A percentile compares a stretch with the other conserved stretches of the same genome.
Evolutionary conservation across 441 rosid species (phyloP).

Genomic region (Erodium chrysanthum): DNA sequence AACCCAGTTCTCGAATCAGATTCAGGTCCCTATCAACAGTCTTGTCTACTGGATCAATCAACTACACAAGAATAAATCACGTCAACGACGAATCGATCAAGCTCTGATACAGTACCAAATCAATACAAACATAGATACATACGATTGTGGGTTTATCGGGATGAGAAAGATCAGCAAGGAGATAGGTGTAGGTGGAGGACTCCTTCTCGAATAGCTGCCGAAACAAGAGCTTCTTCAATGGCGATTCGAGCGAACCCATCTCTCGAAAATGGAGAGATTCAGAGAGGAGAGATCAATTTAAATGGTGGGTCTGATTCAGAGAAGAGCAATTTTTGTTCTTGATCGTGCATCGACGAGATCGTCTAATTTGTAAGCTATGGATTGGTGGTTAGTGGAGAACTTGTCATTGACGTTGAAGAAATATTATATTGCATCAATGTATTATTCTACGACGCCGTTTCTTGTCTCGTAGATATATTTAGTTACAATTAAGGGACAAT

Average conservation of each 20-base stretch:
- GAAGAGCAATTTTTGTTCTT: not conserved
- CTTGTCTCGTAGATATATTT: no score
- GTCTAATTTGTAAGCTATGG: not conserved
- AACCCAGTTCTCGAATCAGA: conserved; percentile 55
- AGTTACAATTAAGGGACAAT: no score
- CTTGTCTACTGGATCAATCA: conserved; percentile 88
- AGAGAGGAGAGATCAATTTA: not conserved
- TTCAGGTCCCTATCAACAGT: conserved; percentile 77
- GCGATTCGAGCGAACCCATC: conserved; percentile 8
- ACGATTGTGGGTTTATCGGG: conserved; percentile 83
- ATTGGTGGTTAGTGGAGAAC: not conserved
- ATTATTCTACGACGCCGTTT: no score
- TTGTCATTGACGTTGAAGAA: not conserved
- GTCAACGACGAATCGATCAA: not conserved
- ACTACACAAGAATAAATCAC: conserved; percentile 22
- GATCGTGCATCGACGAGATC: not conserved
- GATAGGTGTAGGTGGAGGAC: conserved; percentile 74
- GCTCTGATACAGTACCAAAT: not conserved
- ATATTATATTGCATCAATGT: not conserved
- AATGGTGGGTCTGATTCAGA: not conserved
- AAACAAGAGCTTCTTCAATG: conserved; percentile 50
- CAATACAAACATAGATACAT: not conserved
- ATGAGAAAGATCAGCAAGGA: conserved; percentile 84
- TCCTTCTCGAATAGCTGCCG: conserved; percentile 91
- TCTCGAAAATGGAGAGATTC: not conserved